Base-by-base conservation (phyloP, 2,329 filamentous ascomycete genomes). In the Neurospora crassa region DNA sequence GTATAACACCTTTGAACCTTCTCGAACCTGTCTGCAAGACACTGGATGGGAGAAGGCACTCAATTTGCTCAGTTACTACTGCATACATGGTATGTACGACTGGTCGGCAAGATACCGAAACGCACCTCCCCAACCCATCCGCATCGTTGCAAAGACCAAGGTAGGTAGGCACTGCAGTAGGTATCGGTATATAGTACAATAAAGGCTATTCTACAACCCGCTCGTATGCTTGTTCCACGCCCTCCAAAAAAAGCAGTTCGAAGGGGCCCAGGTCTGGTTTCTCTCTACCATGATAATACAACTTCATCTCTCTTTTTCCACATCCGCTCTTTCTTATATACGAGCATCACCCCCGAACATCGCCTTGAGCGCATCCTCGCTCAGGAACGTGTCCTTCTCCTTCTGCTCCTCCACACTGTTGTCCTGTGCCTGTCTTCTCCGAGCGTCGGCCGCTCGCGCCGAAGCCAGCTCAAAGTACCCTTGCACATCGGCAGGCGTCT, bases 401-500 rank as follows among this genome's bases (percentile, higher is more conserved):
- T 34, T 59, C 53, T 59, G 53, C 24, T 18, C 14, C 24, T 34
- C 24, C 53, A 59, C 53, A 24, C 53, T 59, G 24, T 29, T 34
- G 24, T 59, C 53, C 45, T 53, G 45, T 53, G 20, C 20, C 45
- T 14, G 20, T 34, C 53, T 59, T 24, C 11, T 34, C 53, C 24
- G 53, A 24, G 24, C 24, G 20, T 69, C 40, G 69, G 70, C 34
- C 41, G 40, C 71, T 11, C 63, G 67, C 34, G 68, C 40, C 14
- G 70, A 69, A 72, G 80, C 73, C 71, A 81, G 76, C 24, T 77
- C 71, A 68, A 84, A 71, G 78, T 83, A 76, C 68, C 47, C 79
- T 0, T 80, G 78, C 8, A 82, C 78, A 29, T 86, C 83, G 1
- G 77, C 71, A 1, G 84, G 81, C 29, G 83, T 89, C 40, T 79